Conservation (phyloP, 1,284 basidiomycete genomes). For the Tilletia indica region DNA sequence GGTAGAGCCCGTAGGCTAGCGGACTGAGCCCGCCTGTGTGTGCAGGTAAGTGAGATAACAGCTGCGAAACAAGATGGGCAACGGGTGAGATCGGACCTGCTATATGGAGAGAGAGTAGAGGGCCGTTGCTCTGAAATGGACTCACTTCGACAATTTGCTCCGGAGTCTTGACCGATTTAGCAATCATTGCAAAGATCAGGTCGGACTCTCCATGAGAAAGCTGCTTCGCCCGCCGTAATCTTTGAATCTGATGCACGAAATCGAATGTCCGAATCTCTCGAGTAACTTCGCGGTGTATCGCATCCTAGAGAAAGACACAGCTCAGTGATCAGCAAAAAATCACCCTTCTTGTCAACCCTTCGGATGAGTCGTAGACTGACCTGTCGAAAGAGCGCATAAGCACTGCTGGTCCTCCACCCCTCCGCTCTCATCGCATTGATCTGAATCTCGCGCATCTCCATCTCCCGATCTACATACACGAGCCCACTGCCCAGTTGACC, state of each 20-base stretch:
- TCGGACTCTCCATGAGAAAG: conserved; percentile 69
- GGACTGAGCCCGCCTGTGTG: conserved; percentile 80
- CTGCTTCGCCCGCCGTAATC: conserved; percentile 66
- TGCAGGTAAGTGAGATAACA: conserved; percentile 73
- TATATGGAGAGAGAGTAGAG: too few species aligned
- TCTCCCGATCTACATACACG: conserved; percentile 67
- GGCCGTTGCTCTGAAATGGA: conserved; percentile 20
- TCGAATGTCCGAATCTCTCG: conserved; percentile 68
- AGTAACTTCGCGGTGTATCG: conserved; percentile 61
- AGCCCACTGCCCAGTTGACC: conserved; percentile 68
- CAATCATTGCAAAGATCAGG: conserved; percentile 72
- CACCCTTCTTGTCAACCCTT: not conserved
- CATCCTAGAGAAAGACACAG: conserved; percentile 23
- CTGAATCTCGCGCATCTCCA: conserved; percentile 65
- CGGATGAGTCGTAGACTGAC: conserved; percentile 20
- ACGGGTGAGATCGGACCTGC: too few species aligned
- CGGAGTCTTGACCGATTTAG: conserved; percentile 61
- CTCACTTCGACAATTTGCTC: conserved; percentile 85
- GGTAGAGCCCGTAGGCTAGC: conserved; percentile 83
- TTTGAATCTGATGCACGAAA: conserved; percentile 69
- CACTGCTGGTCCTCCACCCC: conserved; percentile 71
- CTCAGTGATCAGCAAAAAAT: not conserved
- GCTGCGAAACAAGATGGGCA: conserved; percentile 59
- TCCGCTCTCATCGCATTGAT: conserved; percentile 73
- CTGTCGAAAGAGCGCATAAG: conserved; percentile 64